Conservation (phyloP, 2,329 filamentous ascomycete species). For the Pestalotiopsis sp. region DNA sequence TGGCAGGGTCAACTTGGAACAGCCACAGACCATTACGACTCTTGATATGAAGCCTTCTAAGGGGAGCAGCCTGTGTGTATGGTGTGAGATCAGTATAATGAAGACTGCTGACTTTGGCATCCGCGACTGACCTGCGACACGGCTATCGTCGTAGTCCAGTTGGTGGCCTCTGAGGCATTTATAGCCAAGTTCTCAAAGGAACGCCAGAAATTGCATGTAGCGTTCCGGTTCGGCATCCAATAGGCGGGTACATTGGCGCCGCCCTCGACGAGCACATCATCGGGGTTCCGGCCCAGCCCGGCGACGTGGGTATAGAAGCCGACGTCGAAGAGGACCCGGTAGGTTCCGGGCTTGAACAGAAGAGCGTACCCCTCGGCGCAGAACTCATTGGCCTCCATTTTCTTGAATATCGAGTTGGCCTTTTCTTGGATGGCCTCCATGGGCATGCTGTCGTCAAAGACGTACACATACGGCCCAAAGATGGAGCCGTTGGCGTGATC, state of each 20-base stretch:
- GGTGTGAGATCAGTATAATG: neutral
- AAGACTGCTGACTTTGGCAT: neutral
- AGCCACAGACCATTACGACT: constrained; percentile 33
- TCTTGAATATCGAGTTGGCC: constrained; percentile 27
- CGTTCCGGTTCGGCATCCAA: constrained; percentile 36
- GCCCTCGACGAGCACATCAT: constrained; percentile 32
- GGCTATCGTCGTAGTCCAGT: constrained; percentile 34
- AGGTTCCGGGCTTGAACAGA: constrained; percentile 32
- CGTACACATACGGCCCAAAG: constrained; percentile 32
- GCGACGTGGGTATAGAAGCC: constrained; percentile 35
- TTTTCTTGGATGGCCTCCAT: constrained; percentile 28
- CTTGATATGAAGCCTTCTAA: constrained; percentile 31
- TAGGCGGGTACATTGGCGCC: constrained; percentile 34
- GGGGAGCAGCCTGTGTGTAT: constrained; percentile 25
- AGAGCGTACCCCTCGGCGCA: constrained; percentile 31
- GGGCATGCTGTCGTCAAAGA: constrained; percentile 32
- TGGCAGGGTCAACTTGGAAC: constrained; percentile 33
- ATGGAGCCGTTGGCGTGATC: constrained; percentile 26
- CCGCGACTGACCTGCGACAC: constrained; percentile 26
- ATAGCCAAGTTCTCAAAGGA: constrained; percentile 34
- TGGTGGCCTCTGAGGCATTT: constrained; percentile 30
- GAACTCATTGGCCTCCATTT: constrained; percentile 36
- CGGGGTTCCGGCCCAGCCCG: constrained; percentile 29
- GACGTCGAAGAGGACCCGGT: constrained; percentile 33
- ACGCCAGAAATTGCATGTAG: constrained; percentile 36